Conservation (phyloP, 1,284 basidiomycete species). For the Albatrellus sp. region DNA sequence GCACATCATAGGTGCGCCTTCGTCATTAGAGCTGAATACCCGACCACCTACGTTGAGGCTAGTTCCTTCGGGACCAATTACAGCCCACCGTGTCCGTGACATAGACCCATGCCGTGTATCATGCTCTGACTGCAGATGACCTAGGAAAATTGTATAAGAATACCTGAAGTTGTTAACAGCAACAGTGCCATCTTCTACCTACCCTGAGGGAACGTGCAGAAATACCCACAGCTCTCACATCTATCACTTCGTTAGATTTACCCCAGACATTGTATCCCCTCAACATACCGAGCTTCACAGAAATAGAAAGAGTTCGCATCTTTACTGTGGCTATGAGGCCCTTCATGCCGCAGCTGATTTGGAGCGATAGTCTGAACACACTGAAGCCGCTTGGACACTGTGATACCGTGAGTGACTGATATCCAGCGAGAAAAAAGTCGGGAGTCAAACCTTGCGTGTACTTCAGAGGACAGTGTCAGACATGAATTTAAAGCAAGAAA, state of each 20-base stretch:
- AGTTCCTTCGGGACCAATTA: slow-evolving; percentile 36
- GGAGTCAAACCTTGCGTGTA: slow-evolving; percentile 11
- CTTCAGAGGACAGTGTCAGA: not conserved
- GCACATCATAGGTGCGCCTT: slow-evolving; percentile 55
- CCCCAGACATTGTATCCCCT: too few species aligned
- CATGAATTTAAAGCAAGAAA: slow-evolving; percentile 5
- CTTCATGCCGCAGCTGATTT: slow-evolving; percentile 25
- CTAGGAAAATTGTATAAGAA: slow-evolving; percentile 19
- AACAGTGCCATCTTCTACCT: not conserved
- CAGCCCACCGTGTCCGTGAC: slow-evolving; percentile 40
- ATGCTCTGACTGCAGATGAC: slow-evolving; percentile 46
- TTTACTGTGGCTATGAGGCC: slow-evolving; percentile 31
- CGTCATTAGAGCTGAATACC: slow-evolving; percentile 42
- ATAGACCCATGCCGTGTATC: slow-evolving; percentile 55
- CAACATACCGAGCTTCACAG: slow-evolving; percentile 24
- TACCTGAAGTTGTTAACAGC: too few species aligned
- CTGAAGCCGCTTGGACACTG: slow-evolving; percentile 29
- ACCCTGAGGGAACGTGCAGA: slow-evolving; percentile 47
- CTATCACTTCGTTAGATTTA: slow-evolving; percentile 16
- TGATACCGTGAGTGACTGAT: too few species aligned
- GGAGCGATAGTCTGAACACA: slow-evolving; percentile 31
- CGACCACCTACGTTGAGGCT: slow-evolving; percentile 39
- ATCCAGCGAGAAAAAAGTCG: too few species aligned
- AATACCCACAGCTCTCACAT: slow-evolving; percentile 44
- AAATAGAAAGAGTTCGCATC: slow-evolving; percentile 31